These are phyloP conservation scores for Claviceps purpurea DNA, from an alignment of 2,329 filamentous ascomycete species.

Conservation along the genomic window DNA sequence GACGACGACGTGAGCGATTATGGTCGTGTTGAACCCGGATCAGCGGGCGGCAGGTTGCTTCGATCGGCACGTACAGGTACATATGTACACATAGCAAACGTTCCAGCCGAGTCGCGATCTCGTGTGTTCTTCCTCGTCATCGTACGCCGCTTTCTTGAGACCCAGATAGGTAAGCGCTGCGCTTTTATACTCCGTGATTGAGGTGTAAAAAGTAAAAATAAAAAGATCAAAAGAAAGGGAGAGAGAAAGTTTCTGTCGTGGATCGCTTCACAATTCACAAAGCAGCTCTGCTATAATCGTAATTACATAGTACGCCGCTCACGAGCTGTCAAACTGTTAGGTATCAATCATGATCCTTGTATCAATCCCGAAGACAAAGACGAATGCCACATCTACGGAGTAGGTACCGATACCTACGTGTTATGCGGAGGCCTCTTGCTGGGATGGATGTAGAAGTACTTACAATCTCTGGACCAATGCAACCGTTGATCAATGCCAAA, in stretches of 20 bases:
- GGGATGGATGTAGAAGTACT: background rate
- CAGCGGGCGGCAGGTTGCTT: background rate
- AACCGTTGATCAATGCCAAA: constrained; percentile 1
- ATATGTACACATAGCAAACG: background rate
- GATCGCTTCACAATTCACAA: too few species aligned
- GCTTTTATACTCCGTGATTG: too few species aligned
- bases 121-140: too few species aligned
- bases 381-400: background rate
- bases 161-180: too few species aligned
- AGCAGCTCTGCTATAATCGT: background rate
- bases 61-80: background rate
- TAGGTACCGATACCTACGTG: too few species aligned
- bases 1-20: background rate
- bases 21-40: background rate
- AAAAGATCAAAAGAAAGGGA: too few species aligned
- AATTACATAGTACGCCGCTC: background rate
- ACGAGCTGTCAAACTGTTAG: background rate
- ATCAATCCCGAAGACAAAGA: background rate
- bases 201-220: too few species aligned
- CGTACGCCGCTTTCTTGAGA: too few species aligned
- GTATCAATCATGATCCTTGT: background rate
- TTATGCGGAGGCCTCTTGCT: background rate
- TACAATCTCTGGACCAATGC: background rate
- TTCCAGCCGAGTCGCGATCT: background rate
- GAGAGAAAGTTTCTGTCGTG: background rate